A percentile compares a stretch with the other conserved stretches of the same genome.
These are phyloP conservation scores for Cyclotella cryptica DNA, from an alignment of 108 stramenopile genomes.

Conservation along the genomic window DNA sequence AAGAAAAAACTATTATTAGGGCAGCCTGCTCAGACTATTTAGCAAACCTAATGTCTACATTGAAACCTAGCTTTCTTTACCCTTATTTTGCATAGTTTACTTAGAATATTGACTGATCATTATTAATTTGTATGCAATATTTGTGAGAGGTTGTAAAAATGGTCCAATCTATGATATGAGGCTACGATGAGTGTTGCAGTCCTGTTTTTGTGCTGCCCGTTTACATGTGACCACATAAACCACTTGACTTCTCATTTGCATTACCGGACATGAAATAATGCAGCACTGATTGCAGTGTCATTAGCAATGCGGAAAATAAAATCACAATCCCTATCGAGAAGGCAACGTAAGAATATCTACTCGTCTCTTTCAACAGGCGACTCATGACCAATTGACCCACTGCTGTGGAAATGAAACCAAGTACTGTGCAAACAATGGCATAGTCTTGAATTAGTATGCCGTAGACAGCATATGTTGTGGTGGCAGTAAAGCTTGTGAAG, in stretches of 20 bases:
- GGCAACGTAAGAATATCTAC: slow-evolving; percentile 93
- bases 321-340: slow-evolving; percentile 94
- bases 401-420: slow-evolving; percentile 86
- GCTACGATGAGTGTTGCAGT: too few species aligned
- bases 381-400: slow-evolving; percentile 84
- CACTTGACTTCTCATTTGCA: slow-evolving; percentile 31
- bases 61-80: too few species aligned
- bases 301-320: slow-evolving; percentile 79
- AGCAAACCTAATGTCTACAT: too few species aligned
- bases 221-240: slow-evolving; percentile 20
- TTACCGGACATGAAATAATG: slow-evolving; percentile 33
- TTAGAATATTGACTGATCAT: too few species aligned
- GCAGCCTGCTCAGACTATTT: too few species aligned
- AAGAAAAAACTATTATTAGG: too few species aligned
- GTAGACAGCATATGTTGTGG: slow-evolving; percentile 92
- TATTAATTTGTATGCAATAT: too few species aligned
- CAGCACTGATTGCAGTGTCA: slow-evolving; percentile 63
- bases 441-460: slow-evolving; percentile 90
- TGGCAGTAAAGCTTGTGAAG: slow-evolving; percentile 89
- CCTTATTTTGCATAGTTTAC: too few species aligned
- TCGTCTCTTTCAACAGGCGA: slow-evolving; percentile 86
- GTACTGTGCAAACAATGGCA: slow-evolving; percentile 77
- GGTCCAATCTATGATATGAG: too few species aligned
- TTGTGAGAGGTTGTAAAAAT: too few species aligned
- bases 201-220: slow-evolving; percentile 9